Evolutionary conservation across 1,284 basidiomycete species (phyloP), one percentile per base, ranked within the genome.

Genomic region (Austroboletus rostrupii): DNA sequence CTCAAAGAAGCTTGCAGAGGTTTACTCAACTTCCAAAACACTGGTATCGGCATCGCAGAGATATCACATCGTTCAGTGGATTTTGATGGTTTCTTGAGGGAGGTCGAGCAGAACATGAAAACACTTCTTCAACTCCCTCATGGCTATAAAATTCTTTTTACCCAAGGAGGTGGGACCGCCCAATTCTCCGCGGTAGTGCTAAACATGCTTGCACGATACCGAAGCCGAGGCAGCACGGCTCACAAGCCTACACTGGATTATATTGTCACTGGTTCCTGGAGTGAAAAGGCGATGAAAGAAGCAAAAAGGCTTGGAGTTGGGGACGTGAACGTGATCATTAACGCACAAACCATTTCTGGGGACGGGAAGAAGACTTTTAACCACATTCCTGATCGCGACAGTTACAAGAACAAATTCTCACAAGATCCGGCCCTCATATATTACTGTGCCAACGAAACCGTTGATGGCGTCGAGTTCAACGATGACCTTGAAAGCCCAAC

Each of bases 391-490:
- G 72, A 81, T 13, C 81, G 83, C 62, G 72, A 76, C 48, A 74
- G 80, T 43, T 97, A 89, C 80, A 69, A 70, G 28, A 95, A 88
- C 79, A 70, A 72, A n/a, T 90, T 97, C 72, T 90, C 90, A 13
- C 58, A 65, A 36, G 77, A 84, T 64, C 87, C 96, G 1, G 95
- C 91, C 10, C 82, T 95, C 63, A 86, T 98, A 49, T 98, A 97
- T 74, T 99, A 98, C 74, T 99, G 97, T 79, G 96, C 98, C 69
- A 99, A 99, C 74, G 97, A 99, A 75, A 99, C 97, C 3, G 92
- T 99, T 52, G 89, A 97, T 62, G 97, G 97, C 31, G 87, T 96
- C 49, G 90, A 99, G 73, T 98, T 92, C 73, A 76, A 89, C 5
- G 67, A 75, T 39, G 77, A 83, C 52, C 67, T 72, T 9, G 61